Conservation (phyloP, 2,329 filamentous ascomycete species). For the Ophiostoma novo-ulmi region DNA sequence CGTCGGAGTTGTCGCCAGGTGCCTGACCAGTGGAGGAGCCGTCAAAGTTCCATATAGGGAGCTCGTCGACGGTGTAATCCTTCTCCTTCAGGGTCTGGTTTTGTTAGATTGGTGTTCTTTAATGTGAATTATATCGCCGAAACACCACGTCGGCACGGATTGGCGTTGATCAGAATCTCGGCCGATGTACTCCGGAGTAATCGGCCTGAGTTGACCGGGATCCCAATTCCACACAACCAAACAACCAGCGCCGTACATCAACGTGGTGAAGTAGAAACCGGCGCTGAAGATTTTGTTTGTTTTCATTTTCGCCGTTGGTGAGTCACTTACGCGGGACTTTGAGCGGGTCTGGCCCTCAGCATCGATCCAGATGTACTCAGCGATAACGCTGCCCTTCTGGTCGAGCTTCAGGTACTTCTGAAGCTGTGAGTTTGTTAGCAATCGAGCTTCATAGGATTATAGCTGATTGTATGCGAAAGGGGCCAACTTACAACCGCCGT, state of each 20-base stretch:
- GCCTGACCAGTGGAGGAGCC: conserved; percentile 72
- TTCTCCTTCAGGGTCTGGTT: conserved; percentile 29
- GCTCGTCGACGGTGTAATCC: conserved; percentile 44
- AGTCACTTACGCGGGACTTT: conserved; percentile 81
- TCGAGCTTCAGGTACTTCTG: conserved; percentile 87
- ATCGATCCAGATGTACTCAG: conserved; percentile 70
- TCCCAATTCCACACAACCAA: not conserved
- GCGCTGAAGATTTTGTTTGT: not conserved
- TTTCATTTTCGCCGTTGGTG: conserved; percentile 9
- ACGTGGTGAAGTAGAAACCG: not conserved
- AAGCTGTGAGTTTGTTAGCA: conserved; percentile 53
- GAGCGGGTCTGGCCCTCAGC: conserved; percentile 76
- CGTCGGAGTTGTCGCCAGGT: conserved; percentile 73
- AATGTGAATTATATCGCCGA: no score
- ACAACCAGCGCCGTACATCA: no score
- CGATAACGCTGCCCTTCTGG: conserved; percentile 83
- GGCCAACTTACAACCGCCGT: conserved; percentile 7
- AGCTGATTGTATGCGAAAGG: not conserved
- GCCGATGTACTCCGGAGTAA: not conserved
- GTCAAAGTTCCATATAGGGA: conserved; percentile 74
- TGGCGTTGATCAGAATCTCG: not conserved
- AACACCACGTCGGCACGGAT: not conserved
- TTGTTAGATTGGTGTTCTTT: not conserved
- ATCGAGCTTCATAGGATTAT: not conserved
- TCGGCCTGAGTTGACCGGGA: not conserved